A percentile compares a stretch with the other conserved stretches of the same genome.
Conservation (phyloP, 352 stramenopile species). For the Pythium rhizo-oryzae region DNA sequence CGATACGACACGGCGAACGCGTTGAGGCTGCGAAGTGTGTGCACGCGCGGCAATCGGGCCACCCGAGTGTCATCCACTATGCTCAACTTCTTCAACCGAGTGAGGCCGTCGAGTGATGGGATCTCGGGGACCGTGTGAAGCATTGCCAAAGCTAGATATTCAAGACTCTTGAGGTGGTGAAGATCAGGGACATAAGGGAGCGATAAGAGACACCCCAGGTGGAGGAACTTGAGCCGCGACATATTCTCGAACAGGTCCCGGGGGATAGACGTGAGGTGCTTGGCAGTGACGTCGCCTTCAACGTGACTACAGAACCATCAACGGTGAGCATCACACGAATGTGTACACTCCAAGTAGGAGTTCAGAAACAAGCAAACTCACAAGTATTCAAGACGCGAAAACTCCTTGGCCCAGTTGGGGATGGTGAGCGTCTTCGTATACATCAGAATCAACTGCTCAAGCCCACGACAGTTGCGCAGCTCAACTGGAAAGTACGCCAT, state of each 20-base stretch:
- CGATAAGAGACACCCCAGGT: slow-evolving; percentile 23
- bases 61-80: slow-evolving; percentile 8
- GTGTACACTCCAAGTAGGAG: no score
- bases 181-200: slow-evolving; percentile 13
- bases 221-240: slow-evolving; percentile 36
- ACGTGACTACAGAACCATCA: no score
- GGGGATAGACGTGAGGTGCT: slow-evolving; percentile 25
- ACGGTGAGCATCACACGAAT: no score
- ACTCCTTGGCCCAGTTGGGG: slow-evolving; percentile 25
- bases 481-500: slow-evolving; percentile 19
- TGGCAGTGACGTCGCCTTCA: background rate
- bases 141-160: slow-evolving; percentile 15
- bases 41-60: background rate
- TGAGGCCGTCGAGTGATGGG: background rate
- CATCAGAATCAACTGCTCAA: slow-evolving; percentile 29
- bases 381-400: slow-evolving; percentile 29
- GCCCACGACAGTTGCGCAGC: slow-evolving; percentile 16
- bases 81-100: background rate
- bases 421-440: slow-evolving; percentile 29
- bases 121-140: slow-evolving; percentile 13
- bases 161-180: background rate
- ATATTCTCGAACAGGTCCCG: slow-evolving; percentile 27
- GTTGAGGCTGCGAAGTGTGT: background rate
- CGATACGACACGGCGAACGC: slow-evolving; percentile 3
- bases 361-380: no score